A percentile compares a stretch with the other conserved stretches of the same genome.
Conservation (phyloP, 2,329 filamentous ascomycete species). For the Colletotrichum neosansevieriae region DNA sequence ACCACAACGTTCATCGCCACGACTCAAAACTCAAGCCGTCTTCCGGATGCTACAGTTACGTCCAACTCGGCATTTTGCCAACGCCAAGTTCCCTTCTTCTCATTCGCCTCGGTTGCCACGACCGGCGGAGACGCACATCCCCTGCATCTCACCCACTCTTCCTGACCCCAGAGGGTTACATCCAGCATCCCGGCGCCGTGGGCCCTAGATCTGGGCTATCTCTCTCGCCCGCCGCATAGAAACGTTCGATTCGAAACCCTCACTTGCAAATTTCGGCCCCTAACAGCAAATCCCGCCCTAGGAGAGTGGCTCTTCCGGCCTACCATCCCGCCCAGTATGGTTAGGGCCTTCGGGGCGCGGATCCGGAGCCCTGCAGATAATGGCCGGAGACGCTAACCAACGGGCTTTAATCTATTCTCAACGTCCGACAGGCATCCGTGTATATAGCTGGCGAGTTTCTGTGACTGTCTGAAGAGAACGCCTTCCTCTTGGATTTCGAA, state of each 20-base stretch:
- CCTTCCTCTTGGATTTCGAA: no score
- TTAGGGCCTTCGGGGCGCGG: conserved; percentile 1
- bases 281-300: conserved; percentile 1
- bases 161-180: background rate
- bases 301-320: background rate
- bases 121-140: background rate
- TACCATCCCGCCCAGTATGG: conserved; percentile 13
- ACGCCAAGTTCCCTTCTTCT: background rate
- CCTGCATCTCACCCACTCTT: background rate
- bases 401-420: conserved; percentile 28
- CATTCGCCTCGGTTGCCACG: conserved; percentile 2
- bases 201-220: conserved; percentile 15
- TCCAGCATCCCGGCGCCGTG: background rate
- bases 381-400: conserved; percentile 7
- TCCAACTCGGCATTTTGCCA: no score
- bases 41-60: no score
- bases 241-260: conserved; percentile 14
- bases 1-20: background rate
- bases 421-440: conserved; percentile 20
- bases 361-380: conserved; percentile 14
- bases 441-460: no score
- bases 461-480: no score
- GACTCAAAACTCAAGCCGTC: no score
- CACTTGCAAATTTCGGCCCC: background rate
- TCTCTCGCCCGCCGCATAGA: background rate